phyloP scores from a whole-genome alignment of 768 basidiomycete species.

The Candolleomyces aberdarensis region DNA sequence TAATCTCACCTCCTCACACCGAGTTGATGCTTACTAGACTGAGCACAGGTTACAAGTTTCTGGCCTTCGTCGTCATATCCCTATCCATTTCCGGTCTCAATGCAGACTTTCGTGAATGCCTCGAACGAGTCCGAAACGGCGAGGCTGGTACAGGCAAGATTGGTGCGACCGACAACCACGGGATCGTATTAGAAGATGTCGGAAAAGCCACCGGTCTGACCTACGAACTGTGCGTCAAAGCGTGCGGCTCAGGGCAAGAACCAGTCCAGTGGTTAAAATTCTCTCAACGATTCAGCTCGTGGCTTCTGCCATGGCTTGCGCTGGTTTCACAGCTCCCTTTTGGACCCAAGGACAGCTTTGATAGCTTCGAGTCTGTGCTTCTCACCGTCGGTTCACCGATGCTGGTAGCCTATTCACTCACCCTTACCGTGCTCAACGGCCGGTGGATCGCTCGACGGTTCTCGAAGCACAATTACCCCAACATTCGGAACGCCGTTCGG shows the following conservation, averaged over 20 bases:
- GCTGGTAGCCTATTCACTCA: slow-evolving; percentile 44
- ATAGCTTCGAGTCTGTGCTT: slow-evolving; percentile 39
- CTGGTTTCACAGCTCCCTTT: slow-evolving; percentile 48
- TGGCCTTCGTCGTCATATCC: not conserved
- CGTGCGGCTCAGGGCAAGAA: slow-evolving; percentile 24
- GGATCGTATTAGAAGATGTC: slow-evolving; percentile 19
- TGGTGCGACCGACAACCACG: slow-evolving; percentile 25
- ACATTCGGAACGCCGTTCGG: slow-evolving; percentile 25
- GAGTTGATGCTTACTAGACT: not conserved
- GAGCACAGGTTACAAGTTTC: not conserved
- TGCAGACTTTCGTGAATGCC: slow-evolving; percentile 18
- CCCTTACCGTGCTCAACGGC: slow-evolving; percentile 41
- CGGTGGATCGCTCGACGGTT: slow-evolving; percentile 37
- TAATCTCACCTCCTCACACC: not conserved
- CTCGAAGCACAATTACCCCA: slow-evolving; percentile 26
- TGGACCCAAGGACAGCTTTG: slow-evolving; percentile 33
- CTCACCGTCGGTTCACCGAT: slow-evolving; percentile 43
- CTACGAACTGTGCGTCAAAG: slow-evolving; percentile 23
- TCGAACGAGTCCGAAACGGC: slow-evolving; percentile 15
- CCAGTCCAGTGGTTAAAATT: slow-evolving; percentile 28
- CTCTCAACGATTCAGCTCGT: slow-evolving; percentile 38
- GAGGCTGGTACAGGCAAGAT: slow-evolving; percentile 5
- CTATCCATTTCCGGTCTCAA: not conserved
- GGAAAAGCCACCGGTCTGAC: slow-evolving; percentile 26
- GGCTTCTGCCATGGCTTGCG: slow-evolving; percentile 49